Conservation (phyloP, 352 stramenopile species). For the Blastocystis sp. region DNA sequence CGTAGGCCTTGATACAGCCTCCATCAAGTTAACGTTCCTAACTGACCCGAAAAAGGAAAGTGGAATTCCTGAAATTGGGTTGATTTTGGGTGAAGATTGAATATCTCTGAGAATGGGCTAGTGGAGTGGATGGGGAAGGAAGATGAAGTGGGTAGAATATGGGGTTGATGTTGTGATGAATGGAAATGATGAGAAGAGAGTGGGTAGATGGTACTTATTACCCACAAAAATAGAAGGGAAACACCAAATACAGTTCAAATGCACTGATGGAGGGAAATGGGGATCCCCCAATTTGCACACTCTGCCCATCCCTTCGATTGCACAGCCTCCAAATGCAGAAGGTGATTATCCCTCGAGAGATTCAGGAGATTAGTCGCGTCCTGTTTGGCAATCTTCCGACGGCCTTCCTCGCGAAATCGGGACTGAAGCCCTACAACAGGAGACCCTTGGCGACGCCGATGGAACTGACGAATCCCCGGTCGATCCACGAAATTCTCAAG, state of each 20-base stretch:
- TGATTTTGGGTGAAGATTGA: not conserved
- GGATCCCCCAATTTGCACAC: not conserved
- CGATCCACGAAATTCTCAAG: constrained; percentile 29
- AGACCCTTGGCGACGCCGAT: not conserved
- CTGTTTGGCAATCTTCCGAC: constrained; percentile 49
- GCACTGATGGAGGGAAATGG: too few species aligned
- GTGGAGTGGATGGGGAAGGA: too few species aligned
- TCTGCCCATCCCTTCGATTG: too few species aligned
- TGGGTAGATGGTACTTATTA: too few species aligned
- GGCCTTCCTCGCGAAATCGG: constrained; percentile 8
- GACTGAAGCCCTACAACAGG: constrained; percentile 40
- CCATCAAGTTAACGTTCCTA: constrained; percentile 41
- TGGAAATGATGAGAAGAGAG: too few species aligned
- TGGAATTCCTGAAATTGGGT: not conserved
- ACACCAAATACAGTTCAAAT: too few species aligned
- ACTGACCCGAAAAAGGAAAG: not conserved
- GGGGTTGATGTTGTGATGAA: too few species aligned
- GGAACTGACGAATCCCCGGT: constrained; percentile 19
- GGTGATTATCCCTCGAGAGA: constrained; percentile 13
- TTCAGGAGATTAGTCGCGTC: constrained; percentile 20
- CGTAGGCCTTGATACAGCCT: not conserved
- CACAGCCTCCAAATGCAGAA: constrained; percentile 23
- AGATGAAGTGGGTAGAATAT: too few species aligned
- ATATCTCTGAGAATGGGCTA: too few species aligned
- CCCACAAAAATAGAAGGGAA: too few species aligned